phyloP scores from a whole-genome alignment of 768 basidiomycete genomes.

The Panaeolus cyanescens region DNA sequence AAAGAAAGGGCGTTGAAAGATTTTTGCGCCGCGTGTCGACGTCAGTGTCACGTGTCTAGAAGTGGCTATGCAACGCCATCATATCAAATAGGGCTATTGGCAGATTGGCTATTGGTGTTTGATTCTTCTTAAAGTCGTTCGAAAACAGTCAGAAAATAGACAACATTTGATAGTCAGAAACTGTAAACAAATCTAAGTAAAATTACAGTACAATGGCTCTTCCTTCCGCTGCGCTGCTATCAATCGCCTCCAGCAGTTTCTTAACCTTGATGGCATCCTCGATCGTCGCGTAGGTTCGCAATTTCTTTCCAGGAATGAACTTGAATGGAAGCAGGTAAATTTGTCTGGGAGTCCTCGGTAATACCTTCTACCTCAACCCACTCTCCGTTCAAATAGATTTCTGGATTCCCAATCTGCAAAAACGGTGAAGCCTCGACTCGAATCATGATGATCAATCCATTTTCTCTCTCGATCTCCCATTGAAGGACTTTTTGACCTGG shows the following conservation, averaged over 20 bases:
- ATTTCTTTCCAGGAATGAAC: slow-evolving; percentile 7
- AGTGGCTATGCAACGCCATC: background rate
- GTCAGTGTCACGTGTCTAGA: background rate
- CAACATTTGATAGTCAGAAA: no score
- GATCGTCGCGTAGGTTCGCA: slow-evolving; percentile 10
- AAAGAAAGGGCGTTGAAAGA: background rate
- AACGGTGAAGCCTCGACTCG: slow-evolving; percentile 20
- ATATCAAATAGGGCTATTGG: no score
- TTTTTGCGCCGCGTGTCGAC: background rate
- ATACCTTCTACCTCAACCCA: slow-evolving; percentile 15
- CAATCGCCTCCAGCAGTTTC: slow-evolving; percentile 10
- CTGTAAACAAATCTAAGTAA: no score
- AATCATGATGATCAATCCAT: slow-evolving; percentile 27
- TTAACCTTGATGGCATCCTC: slow-evolving; percentile 12
- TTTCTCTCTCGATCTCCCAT: slow-evolving; percentile 38
- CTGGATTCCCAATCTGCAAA: slow-evolving; percentile 19
- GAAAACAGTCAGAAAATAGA: no score
- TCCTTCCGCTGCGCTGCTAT: slow-evolving; percentile 10
- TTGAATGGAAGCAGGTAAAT: background rate
- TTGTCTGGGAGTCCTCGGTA: background rate
- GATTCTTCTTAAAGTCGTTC: no score
- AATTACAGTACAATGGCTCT: background rate
- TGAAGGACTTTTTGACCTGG: slow-evolving; percentile 24
- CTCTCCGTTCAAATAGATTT: slow-evolving; percentile 32
- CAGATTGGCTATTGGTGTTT: no score